phyloP scores from a whole-genome alignment of 805 yeast species.

The Brettanomyces anomalus region DNA sequence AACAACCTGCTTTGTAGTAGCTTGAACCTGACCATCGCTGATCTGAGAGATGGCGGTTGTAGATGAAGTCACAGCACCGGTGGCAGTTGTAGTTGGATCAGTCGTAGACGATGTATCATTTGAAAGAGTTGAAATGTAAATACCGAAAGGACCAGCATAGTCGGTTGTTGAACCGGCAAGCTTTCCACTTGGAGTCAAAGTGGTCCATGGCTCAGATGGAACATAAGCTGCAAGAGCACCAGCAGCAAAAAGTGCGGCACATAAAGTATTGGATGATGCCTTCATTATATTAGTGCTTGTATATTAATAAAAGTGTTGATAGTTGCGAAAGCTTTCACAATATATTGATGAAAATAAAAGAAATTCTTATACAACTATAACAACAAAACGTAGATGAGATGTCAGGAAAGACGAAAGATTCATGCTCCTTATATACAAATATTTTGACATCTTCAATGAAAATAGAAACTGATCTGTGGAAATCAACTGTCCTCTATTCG shows the following conservation, averaged over 20 bases:
- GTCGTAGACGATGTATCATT: slow-evolving; percentile 11
- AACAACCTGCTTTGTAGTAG: slow-evolving; percentile 22
- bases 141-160: slow-evolving; percentile 56
- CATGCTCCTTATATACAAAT: no score
- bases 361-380: no score
- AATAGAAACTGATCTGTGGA: no score
- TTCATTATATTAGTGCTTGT: background rate
- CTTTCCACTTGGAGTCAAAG: slow-evolving; percentile 52
- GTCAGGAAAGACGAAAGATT: no score
- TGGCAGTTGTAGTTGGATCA: background rate
- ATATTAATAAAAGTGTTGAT: slow-evolving; percentile 22
- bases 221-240: slow-evolving; percentile 52
- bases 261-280: slow-evolving; percentile 11
- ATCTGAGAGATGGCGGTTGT: slow-evolving; percentile 5
- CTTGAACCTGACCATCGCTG: slow-evolving; percentile 9
- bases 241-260: slow-evolving; percentile 36
- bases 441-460: no score
- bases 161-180: slow-evolving; percentile 45
- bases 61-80: background rate
- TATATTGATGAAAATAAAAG: no score
- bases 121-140: slow-evolving; percentile 40
- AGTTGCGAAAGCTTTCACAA: no score
- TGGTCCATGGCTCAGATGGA: slow-evolving; percentile 62
- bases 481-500: no score
- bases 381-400: no score